Base-by-base conservation (phyloP, 108 stramenopile genomes). In the Cyclotella kingstonii region DNA sequence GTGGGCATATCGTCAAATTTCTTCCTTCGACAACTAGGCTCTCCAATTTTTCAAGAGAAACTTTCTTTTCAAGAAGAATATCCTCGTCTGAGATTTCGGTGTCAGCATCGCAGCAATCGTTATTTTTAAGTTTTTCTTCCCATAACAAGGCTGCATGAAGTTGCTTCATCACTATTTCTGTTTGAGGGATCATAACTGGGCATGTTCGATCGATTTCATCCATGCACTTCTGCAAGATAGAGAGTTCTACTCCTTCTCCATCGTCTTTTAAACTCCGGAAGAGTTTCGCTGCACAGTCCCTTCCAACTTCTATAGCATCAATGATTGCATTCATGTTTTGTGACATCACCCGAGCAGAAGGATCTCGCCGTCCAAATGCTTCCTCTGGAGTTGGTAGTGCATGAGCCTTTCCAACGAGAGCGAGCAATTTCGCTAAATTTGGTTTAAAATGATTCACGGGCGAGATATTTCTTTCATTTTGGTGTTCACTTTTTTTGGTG, bases 171-270 rank as follows among this genome's bases (percentile, higher is more conserved):
- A 55, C 72, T 25, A 51, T 47, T 47, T 60, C 57, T 43, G 73
- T 47, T 52, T 90, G 85, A 44, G 64, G 50, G 18, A 86, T 50
- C 33, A 29, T 27, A 35, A 86, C 68, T 35, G 78, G 75, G 19
- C 76, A 63, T 25, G 42, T 23, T 43, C 50, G 69, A 19, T 59
- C 64, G 26, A 74, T 53, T 19, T 81, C 66, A 36, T 74, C 56
- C 47, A 85, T 42, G 10, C 48, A 63, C 45, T 81, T 85, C 26
- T 67, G 67, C 41, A 86, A 57, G 9, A 54, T 53, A 35, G 80
- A 79, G n/a, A 82, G 35, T 63, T 90, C 85, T 27, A 85, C 63
- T 36, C 89, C 88, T n/a, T 54, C 70, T 22, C 72, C 61, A 30
- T 78, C 63, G 35, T 85, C 73, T 36, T 83, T 73, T 0, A 73